Conservation (phyloP, 208 protist genomes). For the Naegleria fowleri region DNA sequence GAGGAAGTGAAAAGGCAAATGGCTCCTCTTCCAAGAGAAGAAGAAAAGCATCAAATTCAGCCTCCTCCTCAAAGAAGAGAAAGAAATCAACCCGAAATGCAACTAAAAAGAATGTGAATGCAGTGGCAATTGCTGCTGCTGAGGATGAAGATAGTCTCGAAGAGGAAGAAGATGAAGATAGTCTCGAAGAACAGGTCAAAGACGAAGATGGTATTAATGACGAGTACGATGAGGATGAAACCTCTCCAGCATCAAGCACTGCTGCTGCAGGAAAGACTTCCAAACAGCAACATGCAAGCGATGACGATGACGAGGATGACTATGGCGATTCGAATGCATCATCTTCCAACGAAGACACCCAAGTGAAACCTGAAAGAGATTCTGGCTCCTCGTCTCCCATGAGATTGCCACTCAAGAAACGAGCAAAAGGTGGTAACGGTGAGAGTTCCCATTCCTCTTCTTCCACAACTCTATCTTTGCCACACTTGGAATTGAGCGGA, state of each 20-base stretch:
- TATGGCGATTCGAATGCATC: neutral
- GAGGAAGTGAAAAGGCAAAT: too few species aligned
- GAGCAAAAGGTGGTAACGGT: too few species aligned
- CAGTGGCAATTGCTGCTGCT: neutral
- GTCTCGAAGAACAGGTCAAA: neutral
- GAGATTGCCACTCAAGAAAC: too few species aligned
- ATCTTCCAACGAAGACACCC: neutral
- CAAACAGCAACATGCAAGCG: neutral
- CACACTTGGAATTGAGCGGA: neutral
- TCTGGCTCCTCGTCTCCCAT: too few species aligned
- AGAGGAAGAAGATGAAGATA: neutral
- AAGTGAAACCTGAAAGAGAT: too few species aligned
- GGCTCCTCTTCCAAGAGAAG: neutral
- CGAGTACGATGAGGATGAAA: neutral
- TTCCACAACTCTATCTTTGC: neutral
- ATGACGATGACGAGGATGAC: neutral
- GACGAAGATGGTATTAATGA: neutral
- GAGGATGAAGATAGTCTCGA: neutral
- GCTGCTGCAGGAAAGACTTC: neutral
- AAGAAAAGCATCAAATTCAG: neutral
- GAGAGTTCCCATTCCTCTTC: neutral
- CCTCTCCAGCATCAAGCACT: too few species aligned
- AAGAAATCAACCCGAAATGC: neutral
- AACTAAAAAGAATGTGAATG: neutral
- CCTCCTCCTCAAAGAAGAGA: neutral